phyloP scores from a whole-genome alignment of 2,329 filamentous ascomycete species.

The Colletotrichum truncatum region DNA sequence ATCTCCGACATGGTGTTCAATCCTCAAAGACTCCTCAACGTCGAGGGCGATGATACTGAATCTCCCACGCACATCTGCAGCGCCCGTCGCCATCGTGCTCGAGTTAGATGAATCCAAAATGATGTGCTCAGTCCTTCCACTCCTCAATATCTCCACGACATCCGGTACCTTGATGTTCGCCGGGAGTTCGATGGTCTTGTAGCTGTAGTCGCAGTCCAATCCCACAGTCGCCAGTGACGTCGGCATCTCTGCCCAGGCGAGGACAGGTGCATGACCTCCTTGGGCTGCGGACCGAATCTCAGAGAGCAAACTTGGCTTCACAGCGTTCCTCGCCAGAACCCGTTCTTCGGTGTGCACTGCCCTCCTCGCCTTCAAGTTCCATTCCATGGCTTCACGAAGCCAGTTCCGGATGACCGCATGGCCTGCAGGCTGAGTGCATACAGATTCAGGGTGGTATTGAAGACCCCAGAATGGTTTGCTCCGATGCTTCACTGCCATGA shows the following conservation, averaged over 20 bases:
- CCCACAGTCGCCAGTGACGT: slow-evolving; percentile 39
- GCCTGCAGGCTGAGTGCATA: slow-evolving; percentile 78
- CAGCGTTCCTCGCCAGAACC: slow-evolving; percentile 41
- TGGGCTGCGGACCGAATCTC: slow-evolving; percentile 9
- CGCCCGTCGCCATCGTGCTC: slow-evolving; percentile 48
- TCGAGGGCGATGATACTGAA: slow-evolving; percentile 80
- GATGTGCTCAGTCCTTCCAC: slow-evolving; percentile 55
- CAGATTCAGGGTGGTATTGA: slow-evolving; percentile 91
- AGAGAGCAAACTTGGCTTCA: slow-evolving; percentile 44
- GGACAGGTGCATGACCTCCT: background rate
- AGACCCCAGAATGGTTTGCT: slow-evolving; percentile 83
- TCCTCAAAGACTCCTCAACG: slow-evolving; percentile 61
- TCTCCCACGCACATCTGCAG: slow-evolving; percentile 62
- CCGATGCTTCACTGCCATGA: slow-evolving; percentile 81
- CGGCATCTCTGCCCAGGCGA: slow-evolving; percentile 18
- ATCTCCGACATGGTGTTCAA: slow-evolving; percentile 67
- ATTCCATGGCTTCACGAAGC: slow-evolving; percentile 72
- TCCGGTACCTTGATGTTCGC: slow-evolving; percentile 59
- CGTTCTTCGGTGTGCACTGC: slow-evolving; percentile 30
- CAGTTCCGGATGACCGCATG: slow-evolving; percentile 76
- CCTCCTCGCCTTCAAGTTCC: slow-evolving; percentile 56
- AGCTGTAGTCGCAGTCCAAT: slow-evolving; percentile 46
- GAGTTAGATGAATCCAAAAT: slow-evolving; percentile 70
- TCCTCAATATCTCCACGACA: slow-evolving; percentile 60
- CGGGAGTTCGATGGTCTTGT: slow-evolving; percentile 53